Percentiles rank a stretch among this genome's conserved stretches.
Evolutionary conservation across 306 rosid species (phyloP).

Genomic region (Vachellia pachyceras): DNA sequence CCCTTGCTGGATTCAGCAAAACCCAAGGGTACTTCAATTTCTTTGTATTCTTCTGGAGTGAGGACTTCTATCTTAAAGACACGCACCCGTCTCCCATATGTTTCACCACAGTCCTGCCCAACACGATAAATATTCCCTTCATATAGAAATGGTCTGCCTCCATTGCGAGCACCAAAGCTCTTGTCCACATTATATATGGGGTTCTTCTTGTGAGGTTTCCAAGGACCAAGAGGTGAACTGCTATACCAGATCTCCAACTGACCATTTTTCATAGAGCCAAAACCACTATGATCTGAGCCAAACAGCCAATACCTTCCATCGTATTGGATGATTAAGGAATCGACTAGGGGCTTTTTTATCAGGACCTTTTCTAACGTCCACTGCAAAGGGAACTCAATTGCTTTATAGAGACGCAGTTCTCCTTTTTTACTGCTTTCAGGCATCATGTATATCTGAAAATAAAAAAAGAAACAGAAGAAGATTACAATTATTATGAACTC

Average conservation of each 20-base stretch:
- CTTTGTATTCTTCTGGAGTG: slow-evolving; percentile 66
- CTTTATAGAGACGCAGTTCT: slow-evolving; percentile 87
- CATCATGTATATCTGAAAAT: slow-evolving; percentile 86
- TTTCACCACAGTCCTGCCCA: slow-evolving; percentile 97
- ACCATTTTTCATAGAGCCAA: slow-evolving; percentile 86
- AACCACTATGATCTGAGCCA: slow-evolving; percentile 92
- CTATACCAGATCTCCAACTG: slow-evolving; percentile 94
- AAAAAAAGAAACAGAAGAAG: slow-evolving; percentile 30
- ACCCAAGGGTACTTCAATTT: slow-evolving; percentile 76
- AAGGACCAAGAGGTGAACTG: slow-evolving; percentile 88
- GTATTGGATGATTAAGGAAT: slow-evolving; percentile 65
- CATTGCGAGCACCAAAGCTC: slow-evolving; percentile 95
- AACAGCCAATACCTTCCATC: slow-evolving; percentile 85
- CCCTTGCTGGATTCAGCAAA: too few relatives aligned
- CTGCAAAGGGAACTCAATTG: slow-evolving; percentile 77
- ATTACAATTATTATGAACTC: background rate
- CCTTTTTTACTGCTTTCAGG: slow-evolving; percentile 90
- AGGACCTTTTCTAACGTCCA: slow-evolving; percentile 85
- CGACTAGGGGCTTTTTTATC: slow-evolving; percentile 84
- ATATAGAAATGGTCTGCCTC: slow-evolving; percentile 88
- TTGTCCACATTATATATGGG: slow-evolving; percentile 78
- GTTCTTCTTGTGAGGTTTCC: slow-evolving; percentile 86
- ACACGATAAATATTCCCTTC: slow-evolving; percentile 80
- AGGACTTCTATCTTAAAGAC: slow-evolving; percentile 86
- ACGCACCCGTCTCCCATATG: slow-evolving; percentile 78